Conservation (phyloP, 306 rosid genomes). For the Pyrus bretschneideri region DNA sequence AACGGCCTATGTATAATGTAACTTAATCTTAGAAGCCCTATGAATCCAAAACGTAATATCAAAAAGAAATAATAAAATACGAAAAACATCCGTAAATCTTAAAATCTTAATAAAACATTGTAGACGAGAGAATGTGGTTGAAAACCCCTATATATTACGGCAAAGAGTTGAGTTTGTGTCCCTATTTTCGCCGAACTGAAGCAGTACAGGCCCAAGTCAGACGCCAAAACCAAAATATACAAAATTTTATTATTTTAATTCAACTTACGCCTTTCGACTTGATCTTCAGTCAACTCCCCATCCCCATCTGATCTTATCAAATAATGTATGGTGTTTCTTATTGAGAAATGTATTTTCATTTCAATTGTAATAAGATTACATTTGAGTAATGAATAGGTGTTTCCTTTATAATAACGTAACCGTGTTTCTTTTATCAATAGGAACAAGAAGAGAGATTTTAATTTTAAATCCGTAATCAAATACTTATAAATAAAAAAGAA, state of each 20-base stretch:
- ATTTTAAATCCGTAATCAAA: no score
- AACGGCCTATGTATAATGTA: no score
- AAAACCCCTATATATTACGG: background rate
- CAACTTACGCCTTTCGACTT: background rate
- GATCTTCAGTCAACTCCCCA: background rate
- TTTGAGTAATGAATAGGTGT: background rate
- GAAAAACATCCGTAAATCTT: background rate
- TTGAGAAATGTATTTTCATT: no score
- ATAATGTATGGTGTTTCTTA: background rate
- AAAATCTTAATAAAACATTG: background rate
- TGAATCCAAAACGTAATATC: no score
- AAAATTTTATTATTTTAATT: no score
- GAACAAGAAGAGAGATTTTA: background rate
- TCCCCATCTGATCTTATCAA: background rate
- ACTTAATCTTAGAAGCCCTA: no score
- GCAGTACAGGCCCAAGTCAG: background rate
- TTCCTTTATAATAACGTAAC: background rate
- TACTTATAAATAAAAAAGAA: no score
- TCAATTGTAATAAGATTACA: no score
- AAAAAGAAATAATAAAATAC: background rate
- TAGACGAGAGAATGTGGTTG: background rate
- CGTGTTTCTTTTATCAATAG: background rate
- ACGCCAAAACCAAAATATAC: no score
- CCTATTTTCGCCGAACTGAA: no score
- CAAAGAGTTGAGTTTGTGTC: background rate